These are phyloP conservation scores for Penicillium expansum DNA, from an alignment of 2,329 filamentous ascomycete genomes.

Conservation along the genomic window DNA sequence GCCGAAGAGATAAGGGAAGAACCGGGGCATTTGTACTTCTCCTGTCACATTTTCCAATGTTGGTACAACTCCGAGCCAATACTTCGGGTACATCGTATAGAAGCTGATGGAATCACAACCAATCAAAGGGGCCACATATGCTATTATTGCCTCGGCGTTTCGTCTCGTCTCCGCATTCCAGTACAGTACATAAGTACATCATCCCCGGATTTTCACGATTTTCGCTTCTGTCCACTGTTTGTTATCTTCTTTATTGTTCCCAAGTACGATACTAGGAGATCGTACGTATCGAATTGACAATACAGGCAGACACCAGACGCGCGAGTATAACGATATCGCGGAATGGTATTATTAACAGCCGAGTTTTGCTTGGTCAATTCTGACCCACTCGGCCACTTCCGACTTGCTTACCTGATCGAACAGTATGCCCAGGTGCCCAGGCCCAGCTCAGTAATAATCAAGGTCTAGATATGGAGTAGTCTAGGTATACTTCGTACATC, in stretches of 20 bases:
- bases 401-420: constrained; percentile 12
- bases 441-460: constrained; percentile 1
- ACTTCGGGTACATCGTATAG: constrained; percentile 6
- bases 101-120: constrained; percentile 15
- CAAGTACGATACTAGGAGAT: neutral
- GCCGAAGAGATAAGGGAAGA: constrained; percentile 9
- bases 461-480: constrained; percentile 2
- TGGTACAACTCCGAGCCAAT: constrained; percentile 1
- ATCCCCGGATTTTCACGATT: neutral
- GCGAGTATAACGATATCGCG: neutral
- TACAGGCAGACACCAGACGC: neutral
- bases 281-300: neutral
- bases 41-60: neutral
- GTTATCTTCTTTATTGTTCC: neutral
- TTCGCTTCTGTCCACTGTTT: neutral
- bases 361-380: constrained; percentile 20
- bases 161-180: constrained; percentile 13
- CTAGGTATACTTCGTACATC: neutral
- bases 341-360: constrained; percentile 26
- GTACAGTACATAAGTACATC: neutral
- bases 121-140: constrained; percentile 15
- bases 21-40: constrained; percentile 13
- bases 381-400: constrained; percentile 7
- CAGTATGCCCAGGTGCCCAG: neutral
- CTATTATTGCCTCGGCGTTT: constrained; percentile 16